Conservation (phyloP, 2,329 filamentous ascomycete genomes). For the Thelonectria olida region DNA sequence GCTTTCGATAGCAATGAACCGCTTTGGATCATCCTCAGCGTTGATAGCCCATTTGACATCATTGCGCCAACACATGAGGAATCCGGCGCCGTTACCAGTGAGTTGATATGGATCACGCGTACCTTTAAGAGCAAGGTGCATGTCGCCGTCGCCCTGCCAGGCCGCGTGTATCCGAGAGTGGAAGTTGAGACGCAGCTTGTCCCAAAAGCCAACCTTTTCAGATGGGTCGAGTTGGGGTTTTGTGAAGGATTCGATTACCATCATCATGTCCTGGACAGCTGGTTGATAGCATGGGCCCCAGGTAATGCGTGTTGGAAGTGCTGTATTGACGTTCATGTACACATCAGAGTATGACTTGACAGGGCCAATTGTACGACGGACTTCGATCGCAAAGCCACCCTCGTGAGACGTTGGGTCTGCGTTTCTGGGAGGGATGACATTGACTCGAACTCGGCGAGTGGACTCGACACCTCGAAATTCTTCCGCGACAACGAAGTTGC, state of each 20-base stretch:
- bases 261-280: constrained; percentile 99
- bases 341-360: constrained; percentile 98
- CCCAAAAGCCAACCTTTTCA: constrained; percentile 96
- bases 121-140: constrained; percentile 92
- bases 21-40: constrained; percentile 84
- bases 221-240: constrained; percentile 95
- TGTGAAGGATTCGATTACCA: constrained; percentile 96
- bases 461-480: constrained; percentile 87
- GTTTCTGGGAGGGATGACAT: constrained; percentile 78
- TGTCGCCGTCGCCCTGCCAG: constrained; percentile 96
- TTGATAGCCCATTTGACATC: constrained; percentile 90
- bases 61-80: constrained; percentile 98
- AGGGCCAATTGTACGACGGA: constrained; percentile 89
- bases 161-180: constrained; percentile 89
- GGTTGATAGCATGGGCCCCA: constrained; percentile 99
- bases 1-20: constrained; percentile 95
- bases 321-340: constrained; percentile 90
- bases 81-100: constrained; percentile 91
- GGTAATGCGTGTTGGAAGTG: constrained; percentile 89
- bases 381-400: constrained; percentile 82
- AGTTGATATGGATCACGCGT: constrained; percentile 92
- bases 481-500: constrained; percentile 95
- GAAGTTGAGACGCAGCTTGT: constrained; percentile 94
- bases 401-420: constrained; percentile 65
- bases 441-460: constrained; percentile 80